Evolutionary conservation across 2,329 filamentous ascomycete genomes (phyloP).

Genomic region (Ambrosiella xylebori): DNA sequence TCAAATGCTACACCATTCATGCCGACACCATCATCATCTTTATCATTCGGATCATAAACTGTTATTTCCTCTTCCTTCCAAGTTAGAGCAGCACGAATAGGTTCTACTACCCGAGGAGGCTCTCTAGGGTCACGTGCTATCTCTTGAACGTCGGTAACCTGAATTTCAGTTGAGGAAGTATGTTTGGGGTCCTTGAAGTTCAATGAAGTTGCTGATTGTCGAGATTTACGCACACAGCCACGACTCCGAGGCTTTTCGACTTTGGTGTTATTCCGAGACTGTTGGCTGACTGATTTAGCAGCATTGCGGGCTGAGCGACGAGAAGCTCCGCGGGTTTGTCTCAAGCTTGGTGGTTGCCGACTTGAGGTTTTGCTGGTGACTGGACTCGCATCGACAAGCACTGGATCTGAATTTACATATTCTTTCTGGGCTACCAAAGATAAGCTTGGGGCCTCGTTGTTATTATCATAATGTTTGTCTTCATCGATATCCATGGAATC

Average conservation of each 20-base stretch:
- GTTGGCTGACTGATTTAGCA: neutral
- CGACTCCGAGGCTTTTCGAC: neutral
- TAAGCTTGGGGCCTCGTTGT: no score
- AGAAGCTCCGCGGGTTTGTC: neutral
- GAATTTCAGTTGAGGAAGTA: neutral
- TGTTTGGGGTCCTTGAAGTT: neutral
- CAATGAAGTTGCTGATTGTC: neutral
- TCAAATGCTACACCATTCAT: slow-evolving; percentile 53
- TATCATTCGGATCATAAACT: slow-evolving; percentile 44
- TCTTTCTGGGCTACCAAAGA: no score
- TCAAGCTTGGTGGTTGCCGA: neutral
- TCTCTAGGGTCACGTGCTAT: slow-evolving; percentile 17
- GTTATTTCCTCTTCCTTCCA: slow-evolving; percentile 56
- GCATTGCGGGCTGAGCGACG: slow-evolving; percentile 4
- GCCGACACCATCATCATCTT: slow-evolving; percentile 49
- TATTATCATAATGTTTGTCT: neutral
- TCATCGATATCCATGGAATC: slow-evolving; percentile 11
- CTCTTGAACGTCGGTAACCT: slow-evolving; percentile 10
- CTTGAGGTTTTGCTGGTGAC: neutral
- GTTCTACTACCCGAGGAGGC: slow-evolving; percentile 15
- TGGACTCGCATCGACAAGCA: no score
- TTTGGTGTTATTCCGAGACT: neutral
- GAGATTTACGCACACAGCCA: neutral
- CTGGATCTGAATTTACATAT: no score
- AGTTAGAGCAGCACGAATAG: slow-evolving; percentile 40